Percentiles rank a stretch among this genome's conserved stretches.
Evolutionary conservation across 345 rosid species (phyloP).

Genomic region (Brassica carinata): DNA sequence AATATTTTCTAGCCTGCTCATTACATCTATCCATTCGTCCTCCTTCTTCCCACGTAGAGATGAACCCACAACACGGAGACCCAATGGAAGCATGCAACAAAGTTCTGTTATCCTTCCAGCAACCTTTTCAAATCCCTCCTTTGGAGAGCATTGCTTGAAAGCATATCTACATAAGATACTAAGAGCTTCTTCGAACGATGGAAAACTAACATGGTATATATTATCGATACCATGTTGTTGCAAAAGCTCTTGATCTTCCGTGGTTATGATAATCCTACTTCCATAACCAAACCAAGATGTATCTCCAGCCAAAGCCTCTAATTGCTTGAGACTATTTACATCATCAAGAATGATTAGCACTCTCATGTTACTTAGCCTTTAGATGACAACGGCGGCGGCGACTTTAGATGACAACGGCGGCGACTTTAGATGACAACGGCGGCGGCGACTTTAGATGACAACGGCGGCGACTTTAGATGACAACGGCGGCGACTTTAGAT

Average conservation of each 20-base stretch:
- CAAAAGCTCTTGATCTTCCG: too few relatives aligned
- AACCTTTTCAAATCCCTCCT: not conserved
- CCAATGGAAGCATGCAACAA: not conserved
- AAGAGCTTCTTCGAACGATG: not conserved
- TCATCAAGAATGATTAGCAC: not conserved
- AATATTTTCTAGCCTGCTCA: not conserved
- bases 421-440: too few relatives aligned
- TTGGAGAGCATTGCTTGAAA: not conserved
- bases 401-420: too few relatives aligned
- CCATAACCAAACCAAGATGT: not conserved
- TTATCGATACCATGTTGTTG: too few relatives aligned
- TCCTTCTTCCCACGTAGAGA: slow-evolving; percentile 26
- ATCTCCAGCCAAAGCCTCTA: not conserved
- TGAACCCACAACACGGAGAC: not conserved
- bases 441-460: too few relatives aligned
- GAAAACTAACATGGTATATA: not conserved
- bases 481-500: too few relatives aligned
- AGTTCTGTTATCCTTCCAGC: not conserved
- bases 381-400: too few relatives aligned
- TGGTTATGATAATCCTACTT: not conserved
- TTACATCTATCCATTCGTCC: not conserved
- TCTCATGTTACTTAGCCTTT: not conserved
- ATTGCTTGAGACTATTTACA: not conserved
- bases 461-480: too few relatives aligned
- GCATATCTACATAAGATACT: not conserved